Base-by-base conservation (phyloP, 139 green algal genomes). In the Micromonas pusilla region DNA sequence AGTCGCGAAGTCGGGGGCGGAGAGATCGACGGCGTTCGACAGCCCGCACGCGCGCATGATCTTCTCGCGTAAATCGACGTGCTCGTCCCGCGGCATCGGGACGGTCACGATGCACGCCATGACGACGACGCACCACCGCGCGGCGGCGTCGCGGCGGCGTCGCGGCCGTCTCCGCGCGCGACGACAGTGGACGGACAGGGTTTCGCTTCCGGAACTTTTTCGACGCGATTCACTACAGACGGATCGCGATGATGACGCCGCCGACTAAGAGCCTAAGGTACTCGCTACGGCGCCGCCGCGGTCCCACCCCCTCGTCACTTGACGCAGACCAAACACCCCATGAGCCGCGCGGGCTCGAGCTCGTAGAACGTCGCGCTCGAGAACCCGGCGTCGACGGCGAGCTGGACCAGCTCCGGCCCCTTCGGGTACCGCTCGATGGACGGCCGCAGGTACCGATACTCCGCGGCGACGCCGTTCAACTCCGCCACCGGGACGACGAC, bases 361-460 rank as follows among this genome's bases (percentile, higher is more conserved):
- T 78, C 72, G 33, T 78, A 78, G 53, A 62, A 53, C 53, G 32
- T 54, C 57, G 54, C 72, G 23, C 70, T 23, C 21, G 26, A 3
- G 30, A 78, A 78, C 21, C 72, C 72, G 31, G 72, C 72, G 1
- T 68, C 72, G 20, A 62, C 23, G 19, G 72, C 72, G 21, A 78
- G 62, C 33, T 78, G 45, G 0, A 71, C 72, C 72, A 52, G 30
- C 25, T 78, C 72, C 5, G 36, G 72, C 23, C 72, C 72, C 16
- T 23, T 25, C 21, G 72, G 72, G 53, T 63, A 78, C 5, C 72
- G 30, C 57, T 68, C 72, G 23, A 78, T 78, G 31, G 39, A 70
- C 34, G 72, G 72, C 33, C 34, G 23, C 31, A 78, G 33, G 5
- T 78, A 78, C 20, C 34, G 25, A 70, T 78, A 78, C 57, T 78